Base-by-base conservation (phyloP, 176 grass and related monocot genomes). In the Poa annua region DNA sequence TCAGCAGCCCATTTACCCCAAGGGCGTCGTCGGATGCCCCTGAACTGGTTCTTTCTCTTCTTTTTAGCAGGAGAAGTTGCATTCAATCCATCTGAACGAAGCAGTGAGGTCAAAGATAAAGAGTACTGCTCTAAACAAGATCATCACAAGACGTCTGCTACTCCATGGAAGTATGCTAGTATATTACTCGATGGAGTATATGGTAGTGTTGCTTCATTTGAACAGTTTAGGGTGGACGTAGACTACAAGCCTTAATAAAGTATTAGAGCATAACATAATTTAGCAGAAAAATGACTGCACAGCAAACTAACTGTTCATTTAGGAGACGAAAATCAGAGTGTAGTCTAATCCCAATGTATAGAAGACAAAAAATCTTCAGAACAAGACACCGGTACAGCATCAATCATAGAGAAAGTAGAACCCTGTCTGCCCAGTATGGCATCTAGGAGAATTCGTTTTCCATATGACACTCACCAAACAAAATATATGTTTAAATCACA, bases 1-100 rank as follows among this genome's bases (percentile, higher is more conserved):
- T 99, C 96, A 88, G 96, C 96, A 60, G 93, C 96, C 96, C 96
- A 99, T 85, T 99, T 99, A 72, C 96, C 96, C 96, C 93, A 99
- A 21, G 93, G 91, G 25, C 96, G 93, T 11, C 80, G 89, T 22
- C 96, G 92, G 87, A 99, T 99, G 29, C 96, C 96, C 74, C 96
- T 90, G 47, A 92, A 99, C 57, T 84, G 90, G 54, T 86, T 99
- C 91, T 96, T 96, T 71, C 91, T 93, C 85, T 94, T 96, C 61
- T 89, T 89, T 53, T 87, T 98, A 41, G 70, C 72, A 65, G 34
- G 74, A 71, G 71, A 33, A 77, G 67, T 81, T 72, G 49, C 81
- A 49, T 72, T 48, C 42, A 69, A 67, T 81, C 56, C 73, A 80
- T 86, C 87, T 95, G 62, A 59, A 76, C 5, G 32, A 76, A 84